Evolutionary conservation across 768 basidiomycete species (phyloP).

Genomic region (Suillus subluteus): DNA sequence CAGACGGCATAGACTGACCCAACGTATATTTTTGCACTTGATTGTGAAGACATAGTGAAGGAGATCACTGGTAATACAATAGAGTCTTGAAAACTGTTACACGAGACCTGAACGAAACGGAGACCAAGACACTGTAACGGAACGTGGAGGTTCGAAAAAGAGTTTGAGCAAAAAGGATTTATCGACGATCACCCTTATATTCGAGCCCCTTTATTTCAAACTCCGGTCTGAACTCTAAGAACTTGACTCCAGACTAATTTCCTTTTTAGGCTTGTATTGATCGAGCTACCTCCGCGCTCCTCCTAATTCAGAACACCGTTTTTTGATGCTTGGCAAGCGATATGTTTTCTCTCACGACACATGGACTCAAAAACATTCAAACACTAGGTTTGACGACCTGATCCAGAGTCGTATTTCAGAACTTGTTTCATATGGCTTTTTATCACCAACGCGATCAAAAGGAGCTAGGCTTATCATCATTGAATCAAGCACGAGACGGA

Average conservation of each 20-base stretch:
- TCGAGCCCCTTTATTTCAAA: conserved; percentile 42
- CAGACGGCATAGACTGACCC: conserved; percentile 81
- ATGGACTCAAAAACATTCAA: neutral
- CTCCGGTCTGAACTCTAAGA: conserved; percentile 48
- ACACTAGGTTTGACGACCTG: neutral
- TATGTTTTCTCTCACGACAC: neutral
- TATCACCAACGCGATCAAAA: neutral
- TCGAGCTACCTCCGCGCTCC: conserved; percentile 21
- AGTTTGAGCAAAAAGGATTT: conserved; percentile 31
- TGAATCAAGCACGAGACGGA: neutral
- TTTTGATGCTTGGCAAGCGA: neutral
- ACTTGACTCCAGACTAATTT: conserved; percentile 24
- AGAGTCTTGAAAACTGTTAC: conserved; percentile 54
- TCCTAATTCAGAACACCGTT: conserved; percentile 1
- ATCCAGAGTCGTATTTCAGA: too few species aligned
- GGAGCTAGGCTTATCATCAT: neutral
- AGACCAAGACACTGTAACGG: conserved; percentile 56
- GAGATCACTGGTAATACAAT: conserved; percentile 48
- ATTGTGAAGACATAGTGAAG: conserved; percentile 25
- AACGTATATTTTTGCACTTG: conserved; percentile 81
- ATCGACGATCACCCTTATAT: conserved; percentile 48
- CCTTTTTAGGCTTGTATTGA: conserved; percentile 24
- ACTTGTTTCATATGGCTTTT: neutral
- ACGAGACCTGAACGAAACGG: conserved; percentile 60
- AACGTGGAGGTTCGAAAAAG: conserved; percentile 54